Base-by-base conservation (phyloP, 192 early-diverging fungal species). In the Umbelopsis sp. region DNA sequence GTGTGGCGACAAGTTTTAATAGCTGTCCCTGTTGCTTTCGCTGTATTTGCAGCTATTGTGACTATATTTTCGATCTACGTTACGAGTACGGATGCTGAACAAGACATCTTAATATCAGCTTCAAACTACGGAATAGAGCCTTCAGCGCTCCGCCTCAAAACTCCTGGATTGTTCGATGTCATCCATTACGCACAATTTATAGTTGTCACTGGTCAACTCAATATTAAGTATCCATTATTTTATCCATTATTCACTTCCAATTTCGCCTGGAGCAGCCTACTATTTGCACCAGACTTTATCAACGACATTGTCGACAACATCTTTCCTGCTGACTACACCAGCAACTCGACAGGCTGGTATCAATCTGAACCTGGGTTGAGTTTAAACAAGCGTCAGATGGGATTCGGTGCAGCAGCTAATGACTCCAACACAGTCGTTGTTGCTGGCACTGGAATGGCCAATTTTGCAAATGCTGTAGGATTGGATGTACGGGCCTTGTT, bases 161-260 rank as follows among this genome's bases (percentile, higher is more conserved):
- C 84, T 1, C 84, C 84, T 21, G 82, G 84, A 0, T 74, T 85
- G 52, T 85, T 85, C 50, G 84, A 85, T 74, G 53, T 85, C 11
- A 38, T 85, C n/a, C 80, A 74, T 65, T 85, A 85, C 38, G 68
- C 80, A 7, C 84, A 85, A 67, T 85, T 85, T 62, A 78, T 83
- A 54, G 73, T 85, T 16, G 73, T 77, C 47, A 76, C 75, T 1
- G 82, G 82, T 2, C 82, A 82, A 54, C 75, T 85, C 34, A 79
- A 77, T 38, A 20, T 85, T 66, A 73, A 80, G 52, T 85, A 85
- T 43, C 84, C 84, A 11, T 65, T 70, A 7, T 85, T 83, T 56
- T 83, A 85, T 50, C 51, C 73, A 3, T 77, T 81, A 2, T 85
- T 85, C 65, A 80, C 79, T 0, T 77, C 82, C 0, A 75, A 83